Conservation (phyloP, 2,329 filamentous ascomycete genomes). For the Fusarium avenaceum region DNA sequence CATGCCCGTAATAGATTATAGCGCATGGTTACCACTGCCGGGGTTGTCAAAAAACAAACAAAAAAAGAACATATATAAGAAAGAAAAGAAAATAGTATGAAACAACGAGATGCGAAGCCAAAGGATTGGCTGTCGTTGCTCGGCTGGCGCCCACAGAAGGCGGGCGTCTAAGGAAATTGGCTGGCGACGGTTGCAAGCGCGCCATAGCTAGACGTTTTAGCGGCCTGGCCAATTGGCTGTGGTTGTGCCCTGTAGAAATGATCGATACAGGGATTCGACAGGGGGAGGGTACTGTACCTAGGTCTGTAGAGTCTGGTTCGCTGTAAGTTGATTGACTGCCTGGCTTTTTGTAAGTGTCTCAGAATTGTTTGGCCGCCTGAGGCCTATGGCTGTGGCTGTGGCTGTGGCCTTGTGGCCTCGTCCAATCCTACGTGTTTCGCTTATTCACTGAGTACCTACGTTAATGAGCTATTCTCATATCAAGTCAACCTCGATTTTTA, state of each 20-base stretch:
- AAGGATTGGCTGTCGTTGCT: conserved; percentile 41
- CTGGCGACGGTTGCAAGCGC: conserved; percentile 43
- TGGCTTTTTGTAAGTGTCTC: background rate
- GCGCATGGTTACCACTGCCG: conserved; percentile 5
- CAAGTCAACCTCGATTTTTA: conserved; percentile 15
- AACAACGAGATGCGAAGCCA: conserved; percentile 12
- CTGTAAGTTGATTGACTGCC: conserved; percentile 7
- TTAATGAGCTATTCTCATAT: too few relatives aligned
- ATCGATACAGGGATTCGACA: conserved; percentile 34
- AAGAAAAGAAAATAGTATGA: conserved; percentile 20
- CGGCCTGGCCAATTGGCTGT: conserved; percentile 40
- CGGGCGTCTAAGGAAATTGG: conserved; percentile 45
- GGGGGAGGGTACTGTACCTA: conserved; percentile 2
- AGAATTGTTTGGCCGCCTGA: conserved; percentile 18
- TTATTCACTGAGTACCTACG: background rate
- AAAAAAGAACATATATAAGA: background rate
- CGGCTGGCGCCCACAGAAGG: conserved; percentile 32
- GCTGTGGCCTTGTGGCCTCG: conserved; percentile 4
- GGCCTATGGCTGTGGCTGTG: conserved; percentile 31
- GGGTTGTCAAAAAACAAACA: background rate
- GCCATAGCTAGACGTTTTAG: conserved; percentile 18
- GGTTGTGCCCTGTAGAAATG: conserved; percentile 7
- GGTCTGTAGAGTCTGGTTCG: conserved; percentile 9
- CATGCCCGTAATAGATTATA: conserved; percentile 14
- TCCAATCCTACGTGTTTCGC: conserved; percentile 8